Conservation (phyloP, 352 stramenopile genomes). For the Globisporangium takayamanum region DNA sequence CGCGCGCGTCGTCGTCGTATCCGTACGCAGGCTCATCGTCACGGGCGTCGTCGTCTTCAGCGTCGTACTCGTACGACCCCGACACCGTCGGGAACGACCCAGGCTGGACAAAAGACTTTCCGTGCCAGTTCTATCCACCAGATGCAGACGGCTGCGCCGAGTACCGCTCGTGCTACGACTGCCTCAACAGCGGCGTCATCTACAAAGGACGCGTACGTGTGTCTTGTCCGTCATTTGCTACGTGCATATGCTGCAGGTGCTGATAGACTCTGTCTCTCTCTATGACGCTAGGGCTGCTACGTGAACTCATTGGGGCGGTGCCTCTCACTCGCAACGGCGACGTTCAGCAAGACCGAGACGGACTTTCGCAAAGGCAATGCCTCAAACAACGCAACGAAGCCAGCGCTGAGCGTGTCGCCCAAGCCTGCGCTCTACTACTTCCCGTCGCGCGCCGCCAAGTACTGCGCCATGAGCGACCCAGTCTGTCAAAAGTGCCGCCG, state of each 20-base stretch:
- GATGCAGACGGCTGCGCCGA: conserved; percentile 28
- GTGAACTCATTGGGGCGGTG: conserved; percentile 12
- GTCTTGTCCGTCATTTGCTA: not conserved
- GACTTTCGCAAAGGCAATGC: conserved; percentile 25
- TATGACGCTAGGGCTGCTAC: conserved; percentile 11
- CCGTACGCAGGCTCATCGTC: conserved; percentile 7
- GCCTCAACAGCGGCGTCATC: conserved; percentile 25
- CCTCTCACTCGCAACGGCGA: conserved; percentile 5
- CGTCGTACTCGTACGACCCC: conserved; percentile 13
- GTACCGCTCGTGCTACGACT: conserved; percentile 44
- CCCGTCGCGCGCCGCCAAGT: conserved; percentile 19
- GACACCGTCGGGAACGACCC: conserved; percentile 16
- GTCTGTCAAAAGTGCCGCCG: conserved; percentile 27
- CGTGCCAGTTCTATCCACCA: conserved; percentile 37
- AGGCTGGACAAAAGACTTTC: conserved; percentile 15
- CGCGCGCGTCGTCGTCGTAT: conserved; percentile 8
- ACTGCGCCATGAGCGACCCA: conserved; percentile 32
- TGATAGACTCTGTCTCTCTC: not conserved
- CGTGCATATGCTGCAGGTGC: not conserved
- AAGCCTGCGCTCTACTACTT: conserved; percentile 20
- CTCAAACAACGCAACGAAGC: conserved; percentile 11
- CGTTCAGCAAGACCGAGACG: conserved; percentile 11
- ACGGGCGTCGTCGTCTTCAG: conserved; percentile 8
- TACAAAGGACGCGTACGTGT: conserved; percentile 15
- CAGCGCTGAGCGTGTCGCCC: conserved; percentile 4